phyloP scores from a whole-genome alignment of 306 rosid species.

The Cyclanthera cordifolia region DNA sequence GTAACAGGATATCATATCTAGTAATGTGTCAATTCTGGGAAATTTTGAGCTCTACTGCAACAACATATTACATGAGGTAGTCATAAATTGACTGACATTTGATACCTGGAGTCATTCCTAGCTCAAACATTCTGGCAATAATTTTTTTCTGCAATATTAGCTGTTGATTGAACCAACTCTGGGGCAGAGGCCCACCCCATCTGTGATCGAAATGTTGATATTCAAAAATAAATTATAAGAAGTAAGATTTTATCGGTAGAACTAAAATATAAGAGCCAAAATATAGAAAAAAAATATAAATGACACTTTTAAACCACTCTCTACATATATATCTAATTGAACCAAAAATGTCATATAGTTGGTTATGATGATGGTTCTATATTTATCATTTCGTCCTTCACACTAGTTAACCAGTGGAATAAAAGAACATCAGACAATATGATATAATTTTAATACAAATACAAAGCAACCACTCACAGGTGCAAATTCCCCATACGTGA shows the following conservation, averaged over 20 bases:
- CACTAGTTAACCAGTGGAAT: background rate
- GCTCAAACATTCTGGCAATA: slow-evolving; percentile 62
- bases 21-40: background rate
- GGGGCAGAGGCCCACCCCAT: slow-evolving; percentile 94
- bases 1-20: background rate
- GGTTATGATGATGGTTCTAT: background rate
- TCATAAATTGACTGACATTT: background rate
- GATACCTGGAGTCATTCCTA: slow-evolving; percentile 90
- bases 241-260: background rate
- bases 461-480: slow-evolving; percentile 37
- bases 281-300: background rate
- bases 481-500: slow-evolving; percentile 94
- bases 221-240: background rate
- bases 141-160: slow-evolving; percentile 67
- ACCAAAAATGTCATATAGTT: background rate
- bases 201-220: slow-evolving; percentile 21
- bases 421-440: background rate
- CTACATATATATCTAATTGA: background rate
- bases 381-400: background rate
- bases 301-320: background rate
- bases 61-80: background rate
- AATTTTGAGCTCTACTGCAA: background rate
- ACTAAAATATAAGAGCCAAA: background rate
- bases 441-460: background rate
- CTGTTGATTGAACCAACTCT: slow-evolving; percentile 80